Conservation (phyloP, 805 yeast genomes). For the Candida succiphila region DNA sequence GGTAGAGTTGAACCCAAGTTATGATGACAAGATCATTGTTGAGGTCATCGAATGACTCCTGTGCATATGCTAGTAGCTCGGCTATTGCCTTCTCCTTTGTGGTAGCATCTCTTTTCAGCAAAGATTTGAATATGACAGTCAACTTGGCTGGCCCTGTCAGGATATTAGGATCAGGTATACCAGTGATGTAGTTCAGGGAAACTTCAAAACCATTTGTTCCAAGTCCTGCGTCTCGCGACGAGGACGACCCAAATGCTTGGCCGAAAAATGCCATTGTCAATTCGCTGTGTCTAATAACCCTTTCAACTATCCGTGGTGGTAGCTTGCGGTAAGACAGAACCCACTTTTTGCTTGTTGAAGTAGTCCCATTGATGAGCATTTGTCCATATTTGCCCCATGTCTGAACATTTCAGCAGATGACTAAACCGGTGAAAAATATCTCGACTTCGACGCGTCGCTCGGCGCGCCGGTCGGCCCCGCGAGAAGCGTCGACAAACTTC, state of each 20-base stretch:
- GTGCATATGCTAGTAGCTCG: conserved; percentile 35
- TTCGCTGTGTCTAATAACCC: too few relatives aligned
- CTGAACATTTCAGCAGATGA: too few relatives aligned
- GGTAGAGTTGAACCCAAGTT: conserved; percentile 74
- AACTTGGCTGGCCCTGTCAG: conserved; percentile 35
- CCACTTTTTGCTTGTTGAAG: too few relatives aligned
- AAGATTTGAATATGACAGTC: conserved; percentile 60
- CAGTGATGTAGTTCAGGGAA: conserved; percentile 66
- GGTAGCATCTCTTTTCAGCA: conserved; percentile 71
- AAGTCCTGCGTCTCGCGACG: conserved; percentile 12
- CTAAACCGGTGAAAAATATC: too few relatives aligned
- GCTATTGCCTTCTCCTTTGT: conserved; percentile 74
- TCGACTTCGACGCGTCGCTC: too few relatives aligned
- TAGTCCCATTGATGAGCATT: too few relatives aligned
- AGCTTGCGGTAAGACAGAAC: too few relatives aligned
- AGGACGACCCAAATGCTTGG: conserved; percentile 4
- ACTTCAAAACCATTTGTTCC: conserved; percentile 37
- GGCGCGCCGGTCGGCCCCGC: too few relatives aligned
- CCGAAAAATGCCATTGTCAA: conserved; percentile 12
- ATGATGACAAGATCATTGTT: conserved; percentile 44
- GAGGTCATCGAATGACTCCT: conserved; percentile 11
- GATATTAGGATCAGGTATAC: conserved; percentile 60
- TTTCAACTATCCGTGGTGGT: too few relatives aligned
- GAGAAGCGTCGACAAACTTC: too few relatives aligned
- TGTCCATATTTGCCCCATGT: too few relatives aligned